Conservation (phyloP, 257 asterid genomes). For the Hygrophila difformis region DNA sequence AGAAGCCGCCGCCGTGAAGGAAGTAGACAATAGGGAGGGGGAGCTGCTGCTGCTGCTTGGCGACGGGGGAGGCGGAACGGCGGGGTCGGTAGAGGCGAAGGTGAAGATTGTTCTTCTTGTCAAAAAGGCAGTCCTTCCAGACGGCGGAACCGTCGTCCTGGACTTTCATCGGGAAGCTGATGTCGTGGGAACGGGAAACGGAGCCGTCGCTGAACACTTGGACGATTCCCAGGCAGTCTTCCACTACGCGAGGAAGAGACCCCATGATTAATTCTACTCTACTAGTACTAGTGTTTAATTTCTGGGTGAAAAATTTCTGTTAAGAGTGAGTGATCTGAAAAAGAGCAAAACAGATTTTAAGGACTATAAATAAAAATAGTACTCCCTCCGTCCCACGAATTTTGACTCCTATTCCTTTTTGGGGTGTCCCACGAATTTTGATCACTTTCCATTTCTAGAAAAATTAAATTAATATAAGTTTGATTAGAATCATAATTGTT, state of each 20-base stretch:
- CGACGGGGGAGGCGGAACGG: conserved; percentile 3
- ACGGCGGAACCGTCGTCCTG: conserved; percentile 52
- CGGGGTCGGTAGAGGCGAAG: conserved; percentile 66
- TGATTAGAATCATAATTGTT: too few species aligned
- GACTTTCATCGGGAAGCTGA: conserved; percentile 28
- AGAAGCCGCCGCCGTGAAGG: conserved; percentile 77
- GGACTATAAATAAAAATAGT: too few species aligned
- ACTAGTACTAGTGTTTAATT: too few species aligned
- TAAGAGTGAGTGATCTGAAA: too few species aligned
- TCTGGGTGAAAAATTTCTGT: too few species aligned
- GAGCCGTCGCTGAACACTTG: conserved; percentile 55
- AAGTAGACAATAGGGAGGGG: conserved; percentile 53
- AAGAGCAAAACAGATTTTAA: too few species aligned
- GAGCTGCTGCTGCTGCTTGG: too few species aligned
- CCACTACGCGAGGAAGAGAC: conserved; percentile 36
- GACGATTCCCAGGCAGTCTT: conserved; percentile 42
- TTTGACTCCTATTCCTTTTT: too few species aligned
- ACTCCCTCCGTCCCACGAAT: too few species aligned
- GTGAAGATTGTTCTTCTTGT: conserved; percentile 26
- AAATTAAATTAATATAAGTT: too few species aligned
- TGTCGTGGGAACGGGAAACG: conserved; percentile 25
- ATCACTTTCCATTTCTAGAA: too few species aligned
- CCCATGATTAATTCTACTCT: conserved; percentile 29
- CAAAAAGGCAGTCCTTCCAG: conserved; percentile 55
- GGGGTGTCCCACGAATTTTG: too few species aligned